phyloP scores from a whole-genome alignment of 2,329 filamentous ascomycete genomes.

The Pleomassaria siparia region DNA sequence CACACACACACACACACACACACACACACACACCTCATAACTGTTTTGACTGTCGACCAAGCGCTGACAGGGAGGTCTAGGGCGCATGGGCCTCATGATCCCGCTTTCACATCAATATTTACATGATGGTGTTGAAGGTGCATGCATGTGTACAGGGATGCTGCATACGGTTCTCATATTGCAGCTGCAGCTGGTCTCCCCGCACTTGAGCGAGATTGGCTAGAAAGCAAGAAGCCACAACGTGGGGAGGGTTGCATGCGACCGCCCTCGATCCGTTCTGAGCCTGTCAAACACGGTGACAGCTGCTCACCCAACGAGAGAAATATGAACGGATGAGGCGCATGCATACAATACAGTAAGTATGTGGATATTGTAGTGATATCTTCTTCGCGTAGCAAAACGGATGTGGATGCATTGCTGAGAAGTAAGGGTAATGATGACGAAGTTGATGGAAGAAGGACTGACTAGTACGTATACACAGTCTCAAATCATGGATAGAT shows the following conservation, averaged over 20 bases:
- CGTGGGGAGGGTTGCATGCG: background rate
- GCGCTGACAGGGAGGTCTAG: slow-evolving; percentile 2
- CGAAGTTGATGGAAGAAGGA: background rate
- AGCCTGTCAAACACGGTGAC: background rate
- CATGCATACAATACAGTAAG: background rate
- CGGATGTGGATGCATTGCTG: background rate
- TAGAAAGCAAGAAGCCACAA: background rate
- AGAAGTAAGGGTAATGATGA: slow-evolving; percentile 1
- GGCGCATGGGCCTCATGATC: slow-evolving; percentile 16
- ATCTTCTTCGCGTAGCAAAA: background rate
- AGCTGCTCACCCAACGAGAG: background rate
- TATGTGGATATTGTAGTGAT: background rate
- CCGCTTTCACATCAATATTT: slow-evolving; percentile 1
- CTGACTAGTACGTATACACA: background rate
- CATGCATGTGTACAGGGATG: background rate
- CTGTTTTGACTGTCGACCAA: slow-evolving; percentile 4
- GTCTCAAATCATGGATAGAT: background rate
- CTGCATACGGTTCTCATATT: background rate
- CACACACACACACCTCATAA: too few relatives aligned
- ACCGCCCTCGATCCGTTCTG: background rate
- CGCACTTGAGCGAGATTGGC: slow-evolving; percentile 1
- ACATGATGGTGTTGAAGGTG: slow-evolving; percentile 10
- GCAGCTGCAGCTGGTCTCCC: slow-evolving; percentile 2
- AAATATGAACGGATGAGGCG: background rate
- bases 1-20: too few relatives aligned